These are phyloP conservation scores for Pseudogymnoascus destructans DNA, from an alignment of 2,329 filamentous ascomycete genomes.

Conservation along the genomic window DNA sequence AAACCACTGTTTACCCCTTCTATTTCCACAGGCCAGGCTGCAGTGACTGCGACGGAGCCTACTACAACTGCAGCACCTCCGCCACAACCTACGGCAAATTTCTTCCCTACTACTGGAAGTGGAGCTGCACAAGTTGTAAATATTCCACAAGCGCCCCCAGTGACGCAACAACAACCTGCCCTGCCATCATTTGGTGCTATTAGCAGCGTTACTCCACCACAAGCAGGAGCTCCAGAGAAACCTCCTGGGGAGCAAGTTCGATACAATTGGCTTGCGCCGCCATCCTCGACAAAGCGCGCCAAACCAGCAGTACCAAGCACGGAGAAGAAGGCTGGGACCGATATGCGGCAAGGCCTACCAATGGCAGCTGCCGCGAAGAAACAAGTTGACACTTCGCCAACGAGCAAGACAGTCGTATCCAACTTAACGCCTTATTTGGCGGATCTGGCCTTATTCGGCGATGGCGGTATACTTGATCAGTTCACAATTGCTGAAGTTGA, in stretches of 20 bases:
- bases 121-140: neutral
- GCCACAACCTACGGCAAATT: neutral
- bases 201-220: neutral
- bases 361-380: neutral
- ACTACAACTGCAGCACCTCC: neutral
- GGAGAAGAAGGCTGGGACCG: neutral
- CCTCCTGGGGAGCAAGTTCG: neutral
- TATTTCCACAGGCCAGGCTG: neutral
- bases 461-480: conserved; percentile 25
- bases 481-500: conserved; percentile 21
- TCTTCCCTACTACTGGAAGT: neutral
- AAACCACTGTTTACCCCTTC: neutral
- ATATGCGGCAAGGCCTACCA: neutral
- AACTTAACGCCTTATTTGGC: neutral
- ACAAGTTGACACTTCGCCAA: neutral
- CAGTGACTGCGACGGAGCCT: neutral
- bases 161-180: neutral
- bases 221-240: neutral
- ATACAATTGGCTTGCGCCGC: conserved; percentile 1
- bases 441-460: conserved; percentile 14
- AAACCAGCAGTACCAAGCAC: neutral
- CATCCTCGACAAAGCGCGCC: neutral
- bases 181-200: neutral
- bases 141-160: neutral
- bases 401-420: neutral